Percentiles rank a stretch among this genome's conserved stretches.
Evolutionary conservation across 129 eudicot species (phyloP).

Genomic region (Chrysanthemum seticuspe): DNA sequence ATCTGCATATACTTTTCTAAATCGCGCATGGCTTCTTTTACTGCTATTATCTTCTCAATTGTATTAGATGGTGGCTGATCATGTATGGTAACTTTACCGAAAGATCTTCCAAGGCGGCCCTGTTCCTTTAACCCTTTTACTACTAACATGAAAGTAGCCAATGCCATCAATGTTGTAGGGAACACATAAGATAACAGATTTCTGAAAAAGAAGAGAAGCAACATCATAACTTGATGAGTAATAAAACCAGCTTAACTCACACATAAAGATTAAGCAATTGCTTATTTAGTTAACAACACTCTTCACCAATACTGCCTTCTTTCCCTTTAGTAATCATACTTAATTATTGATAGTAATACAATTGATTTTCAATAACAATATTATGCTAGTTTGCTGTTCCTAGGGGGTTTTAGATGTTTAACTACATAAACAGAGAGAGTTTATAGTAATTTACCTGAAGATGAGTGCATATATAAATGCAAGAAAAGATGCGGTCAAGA

Average conservation of each 20-base stretch:
- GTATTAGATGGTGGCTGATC: conserved; percentile 92
- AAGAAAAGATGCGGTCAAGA: conserved; percentile 71
- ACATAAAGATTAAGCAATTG: background rate
- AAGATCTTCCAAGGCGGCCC: conserved; percentile 81
- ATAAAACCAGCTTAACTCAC: background rate
- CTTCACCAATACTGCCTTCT: background rate
- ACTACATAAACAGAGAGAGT: background rate
- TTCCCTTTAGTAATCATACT: background rate
- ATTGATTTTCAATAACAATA: background rate
- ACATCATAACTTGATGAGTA: background rate
- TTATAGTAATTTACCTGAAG: conserved; percentile 49
- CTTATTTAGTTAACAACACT: background rate
- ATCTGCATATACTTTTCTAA: conserved; percentile 69
- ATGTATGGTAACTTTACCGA: conserved; percentile 68
- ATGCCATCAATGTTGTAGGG: conserved; percentile 55
- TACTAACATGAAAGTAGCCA: conserved; percentile 58
- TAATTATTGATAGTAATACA: background rate
- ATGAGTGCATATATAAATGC: conserved; percentile 60
- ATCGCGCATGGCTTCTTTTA: conserved; percentile 80
- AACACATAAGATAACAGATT: conserved; percentile 57
- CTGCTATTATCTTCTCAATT: conserved; percentile 76
- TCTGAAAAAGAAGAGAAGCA: conserved; percentile 38
- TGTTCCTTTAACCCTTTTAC: conserved; percentile 82
- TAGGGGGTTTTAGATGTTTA: too few relatives aligned
- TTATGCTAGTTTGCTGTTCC: background rate